Evolutionary conservation across 2,329 filamentous ascomycete genomes (phyloP), one percentile per base, ranked within the genome.

Genomic region (Paecilomyces sp.): DNA sequence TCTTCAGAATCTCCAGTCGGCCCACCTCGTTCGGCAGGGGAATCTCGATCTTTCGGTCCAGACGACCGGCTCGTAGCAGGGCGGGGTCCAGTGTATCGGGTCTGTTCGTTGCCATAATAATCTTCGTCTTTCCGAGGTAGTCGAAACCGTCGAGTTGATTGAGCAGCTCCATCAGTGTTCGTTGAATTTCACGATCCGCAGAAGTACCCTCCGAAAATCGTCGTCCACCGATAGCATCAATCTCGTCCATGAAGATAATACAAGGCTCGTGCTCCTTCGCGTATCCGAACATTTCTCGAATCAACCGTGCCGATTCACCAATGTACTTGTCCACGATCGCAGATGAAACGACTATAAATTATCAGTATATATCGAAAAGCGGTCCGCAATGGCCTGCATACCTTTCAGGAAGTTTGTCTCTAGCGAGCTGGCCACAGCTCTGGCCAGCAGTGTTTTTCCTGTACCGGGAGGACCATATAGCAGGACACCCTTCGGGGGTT

Each of bases 221-320:
- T 69, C 95, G 87, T 64, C 95, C 95, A 75, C 94, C 94, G 71
- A 99, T 99, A 72, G 94, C 94, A 73, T 99, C 94, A 73, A 99
- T 99, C 79, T 99, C 94, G 82, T 99, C 95, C 94, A 99, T 99
- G 85, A 99, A 99, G 79, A 99, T 99, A 77, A 99, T 99, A 77
- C 94, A 99, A 47, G 94, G 94, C 77, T 99, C 94, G 76, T 99
- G 94, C 76, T 99, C 95, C 79, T 97, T 97, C 70, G 95, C 94
- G 72, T 99, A 99, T 60, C 94, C 95, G 72, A 99, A 99, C 95
- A 99, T 99, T 77, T 99, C 94, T 75, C 94, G 88, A 71, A 99
- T 99, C 66, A 99, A 82, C 66, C 95, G 89, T 41, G 94, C 94
- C 11, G 94, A 99, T 79, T 99, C 94, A 76, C 94, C 94, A 65